phyloP scores from a whole-genome alignment of 371 early-diverging fungal species.

The Mucor velutinosus region DNA sequence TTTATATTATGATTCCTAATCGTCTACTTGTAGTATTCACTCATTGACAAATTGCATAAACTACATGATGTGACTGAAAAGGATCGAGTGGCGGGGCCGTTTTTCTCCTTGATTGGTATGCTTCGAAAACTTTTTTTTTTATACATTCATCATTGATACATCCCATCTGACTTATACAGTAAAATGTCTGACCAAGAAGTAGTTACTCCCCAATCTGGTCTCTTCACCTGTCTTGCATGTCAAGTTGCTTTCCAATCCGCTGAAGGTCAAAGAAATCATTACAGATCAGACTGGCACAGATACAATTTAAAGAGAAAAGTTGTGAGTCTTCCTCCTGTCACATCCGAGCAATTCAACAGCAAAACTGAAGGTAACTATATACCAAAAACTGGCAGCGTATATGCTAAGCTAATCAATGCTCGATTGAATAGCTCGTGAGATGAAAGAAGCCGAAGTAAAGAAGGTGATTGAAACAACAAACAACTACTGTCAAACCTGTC shows the following conservation, averaged over 20 bases:
- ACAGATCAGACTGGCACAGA: conserved; percentile 86
- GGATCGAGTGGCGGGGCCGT: conserved; percentile 6
- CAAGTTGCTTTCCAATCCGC: conserved; percentile 85
- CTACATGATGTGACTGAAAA: conserved; percentile 5
- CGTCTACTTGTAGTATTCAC: background rate
- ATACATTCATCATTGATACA: background rate
- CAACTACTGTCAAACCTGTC: conserved; percentile 46
- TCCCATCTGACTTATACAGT: background rate
- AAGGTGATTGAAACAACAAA: conserved; percentile 30
- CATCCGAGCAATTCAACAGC: conserved; percentile 67
- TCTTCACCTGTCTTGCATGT: conserved; percentile 76
- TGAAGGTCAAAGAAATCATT: conserved; percentile 83
- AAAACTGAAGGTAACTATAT: conserved; percentile 41
- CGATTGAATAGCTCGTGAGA: conserved; percentile 31
- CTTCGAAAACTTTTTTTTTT: background rate
- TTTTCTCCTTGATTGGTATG: background rate
- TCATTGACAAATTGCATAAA: background rate
- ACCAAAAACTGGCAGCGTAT: background rate
- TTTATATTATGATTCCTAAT: background rate
- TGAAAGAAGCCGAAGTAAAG: conserved; percentile 22
- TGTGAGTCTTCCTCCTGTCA: conserved; percentile 77
- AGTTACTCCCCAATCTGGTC: conserved; percentile 23
- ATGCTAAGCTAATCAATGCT: background rate
- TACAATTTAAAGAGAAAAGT: conserved; percentile 90
- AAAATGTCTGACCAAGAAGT: conserved; percentile 21